Base-by-base conservation (phyloP, 495 filamentous ascomycete species). In the Diplogelasinospora grovesii region DNA sequence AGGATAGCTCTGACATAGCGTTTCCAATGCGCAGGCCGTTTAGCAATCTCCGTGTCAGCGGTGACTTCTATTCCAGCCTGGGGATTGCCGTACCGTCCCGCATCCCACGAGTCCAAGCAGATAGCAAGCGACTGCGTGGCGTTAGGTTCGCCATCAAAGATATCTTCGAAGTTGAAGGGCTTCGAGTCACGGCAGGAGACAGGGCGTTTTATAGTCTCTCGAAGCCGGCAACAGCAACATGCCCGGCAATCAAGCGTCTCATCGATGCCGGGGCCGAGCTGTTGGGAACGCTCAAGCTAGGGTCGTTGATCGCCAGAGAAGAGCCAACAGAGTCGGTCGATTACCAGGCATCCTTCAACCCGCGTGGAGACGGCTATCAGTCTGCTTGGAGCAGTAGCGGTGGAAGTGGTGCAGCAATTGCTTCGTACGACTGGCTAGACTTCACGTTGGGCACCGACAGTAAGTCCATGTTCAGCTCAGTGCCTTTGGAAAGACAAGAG, bases 261-360 rank as follows among this genome's bases (percentile, higher is more conserved):
- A 55, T 82, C 11, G 70, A 73, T 49, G 64, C 67, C 5, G 77
- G 78, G 1, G 78, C 75, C 2, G 49, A 74, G 4, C 49, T 79
- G 4, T 66, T 81, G 4, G 77, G 76, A 5, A 75, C 75, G 48
- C 69, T 64, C 55, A 76, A 75, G 45, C 68, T 67, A 0, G 65
- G 59, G 21, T 70, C 74, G 41, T 79, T 77, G 41, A 72, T 69
- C 4, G 73, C 74, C 43, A 66, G 71, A 5, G 73, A 71, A 60
- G 35, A 25, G 18, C 43, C 66, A 1, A 74, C 64, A 0, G 66
- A 75, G 38, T 75, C 65, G 71, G 48, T 64, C 10, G 63, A 68
- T 43, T 67, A 56, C 18, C 62, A 71, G 21, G 42, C 54, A 10
- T 71, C 73, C 0, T 73, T 66, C 50, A 78, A 77, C 46, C 63